Percentiles rank a stretch among this genome's conserved stretches.
phyloP scores from a whole-genome alignment of 768 basidiomycete genomes.

The Psilocybe cubensis region DNA sequence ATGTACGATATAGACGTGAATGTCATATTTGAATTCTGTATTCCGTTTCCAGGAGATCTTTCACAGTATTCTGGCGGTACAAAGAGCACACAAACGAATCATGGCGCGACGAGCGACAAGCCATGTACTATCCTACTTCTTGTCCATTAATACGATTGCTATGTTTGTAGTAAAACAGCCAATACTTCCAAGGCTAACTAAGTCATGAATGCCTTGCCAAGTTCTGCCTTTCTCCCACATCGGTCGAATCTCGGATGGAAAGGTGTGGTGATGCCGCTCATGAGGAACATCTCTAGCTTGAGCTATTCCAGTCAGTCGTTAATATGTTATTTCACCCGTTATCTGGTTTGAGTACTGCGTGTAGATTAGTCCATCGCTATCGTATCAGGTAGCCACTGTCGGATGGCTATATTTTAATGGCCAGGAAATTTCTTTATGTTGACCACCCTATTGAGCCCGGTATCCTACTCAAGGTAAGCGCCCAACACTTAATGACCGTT shows the following conservation, averaged over 20 bases:
- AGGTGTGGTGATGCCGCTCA: not conserved
- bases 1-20: no score
- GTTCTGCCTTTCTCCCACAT: not conserved
- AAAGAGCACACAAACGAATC: no score
- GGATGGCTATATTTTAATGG: not conserved
- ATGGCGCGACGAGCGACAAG: no score
- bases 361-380: constrained; percentile 4
- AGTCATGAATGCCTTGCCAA: not conserved
- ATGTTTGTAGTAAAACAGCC: no score
- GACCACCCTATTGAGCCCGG: not conserved
- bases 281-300: not conserved
- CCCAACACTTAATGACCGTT: not conserved
- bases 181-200: not conserved
- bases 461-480: not conserved
- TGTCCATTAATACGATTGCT: not conserved
- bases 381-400: not conserved
- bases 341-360: not conserved
- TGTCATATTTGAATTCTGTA: no score
- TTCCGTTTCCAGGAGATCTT: no score
- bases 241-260: constrained; percentile 5
- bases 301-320: not conserved
- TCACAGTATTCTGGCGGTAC: no score
- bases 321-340: not conserved
- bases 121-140: no score
- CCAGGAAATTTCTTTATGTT: not conserved